Conservation (phyloP, 306 rosid genomes). For the Lablab purpureus region DNA sequence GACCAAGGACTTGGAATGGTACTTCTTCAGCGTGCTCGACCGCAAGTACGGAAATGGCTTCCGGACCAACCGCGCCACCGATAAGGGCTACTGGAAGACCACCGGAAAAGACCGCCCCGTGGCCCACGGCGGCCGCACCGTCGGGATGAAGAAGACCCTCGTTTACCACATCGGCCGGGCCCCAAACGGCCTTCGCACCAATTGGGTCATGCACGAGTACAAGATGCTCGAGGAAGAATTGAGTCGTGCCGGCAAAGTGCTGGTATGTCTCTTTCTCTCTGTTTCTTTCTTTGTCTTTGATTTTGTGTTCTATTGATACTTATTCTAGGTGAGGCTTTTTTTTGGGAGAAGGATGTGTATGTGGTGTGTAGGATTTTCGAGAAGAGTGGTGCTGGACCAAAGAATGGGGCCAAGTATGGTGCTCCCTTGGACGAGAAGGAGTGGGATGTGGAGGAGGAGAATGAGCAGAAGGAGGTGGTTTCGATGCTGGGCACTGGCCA, state of each 20-base stretch:
- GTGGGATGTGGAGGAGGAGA: constrained; percentile 71
- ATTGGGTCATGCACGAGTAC: constrained; percentile 99
- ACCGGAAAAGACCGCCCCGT: constrained; percentile 87
- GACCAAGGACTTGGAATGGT: constrained; percentile 89
- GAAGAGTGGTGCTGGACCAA: constrained; percentile 95
- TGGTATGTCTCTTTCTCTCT: constrained; percentile 47
- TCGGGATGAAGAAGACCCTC: constrained; percentile 94
- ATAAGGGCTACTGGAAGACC: constrained; percentile 92
- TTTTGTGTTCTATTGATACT: constrained; percentile 7
- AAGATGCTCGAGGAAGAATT: constrained; percentile 65
- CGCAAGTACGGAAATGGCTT: constrained; percentile 83
- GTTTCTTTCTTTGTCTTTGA: neutral
- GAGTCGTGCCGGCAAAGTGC: constrained; percentile 58
- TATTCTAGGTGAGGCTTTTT: constrained; percentile 40
- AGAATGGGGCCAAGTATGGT: constrained; percentile 96
- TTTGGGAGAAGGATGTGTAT: constrained; percentile 74
- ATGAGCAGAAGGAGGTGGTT: neutral
- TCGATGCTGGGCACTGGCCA: neutral
- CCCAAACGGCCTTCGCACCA: constrained; percentile 73
- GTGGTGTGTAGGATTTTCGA: constrained; percentile 92
- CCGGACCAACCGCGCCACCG: constrained; percentile 92
- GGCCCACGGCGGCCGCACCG: constrained; percentile 43
- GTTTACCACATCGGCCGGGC: constrained; percentile 89
- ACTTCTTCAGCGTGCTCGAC: constrained; percentile 82
- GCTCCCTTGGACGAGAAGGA: constrained; percentile 91